Evolutionary conservation across 345 rosid species (phyloP), one percentile per base, ranked within the genome.

Genomic region (Syzygium grande): DNA sequence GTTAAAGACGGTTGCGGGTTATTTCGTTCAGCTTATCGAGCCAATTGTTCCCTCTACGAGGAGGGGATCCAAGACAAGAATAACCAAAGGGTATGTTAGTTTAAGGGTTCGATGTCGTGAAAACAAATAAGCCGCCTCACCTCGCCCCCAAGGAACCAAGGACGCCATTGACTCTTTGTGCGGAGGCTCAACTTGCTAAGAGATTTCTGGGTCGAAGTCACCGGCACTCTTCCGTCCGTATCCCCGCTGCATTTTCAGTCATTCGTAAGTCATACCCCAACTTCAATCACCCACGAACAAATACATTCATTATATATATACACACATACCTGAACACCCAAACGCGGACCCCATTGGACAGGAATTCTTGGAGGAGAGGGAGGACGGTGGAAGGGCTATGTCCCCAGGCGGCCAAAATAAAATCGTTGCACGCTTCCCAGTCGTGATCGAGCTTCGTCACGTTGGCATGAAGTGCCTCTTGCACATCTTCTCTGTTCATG

Each of bases 401-500:
- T 5, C 53, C 53, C 98, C 99, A 73, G 27, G 10, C 1, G 27
- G 17, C 5, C 16, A 14, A 38, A 27, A 95, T 58, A 65, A 94
- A 43, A 19, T 90, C 91, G 86, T 95, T 95, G 90, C 99, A 96
- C 3, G 95, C 93, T 85, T 94, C 84, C 99, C 99, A 97, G 41
- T 92, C 92, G 88, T 93, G 91, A 55, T 90, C 89, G 23, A 96
- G 92, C 63, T 92, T 94, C 12, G 99, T 97, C 29, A 93, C 93
- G 83, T 95, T 97, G 22, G 99, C 99, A 87, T 97, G 98, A 83
- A 97, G 68, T 23, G 98, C 97, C 73, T 88, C 90, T 91, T 97
- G 98, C 29, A 96, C 98, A 13, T 96, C 96, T 3, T 90, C 90
- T 55, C 93, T 90, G 87, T 96, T 97, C 43, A 97, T 87, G 89